Conservation (phyloP, 768 basidiomycete genomes). For the Harrya chromipes region DNA sequence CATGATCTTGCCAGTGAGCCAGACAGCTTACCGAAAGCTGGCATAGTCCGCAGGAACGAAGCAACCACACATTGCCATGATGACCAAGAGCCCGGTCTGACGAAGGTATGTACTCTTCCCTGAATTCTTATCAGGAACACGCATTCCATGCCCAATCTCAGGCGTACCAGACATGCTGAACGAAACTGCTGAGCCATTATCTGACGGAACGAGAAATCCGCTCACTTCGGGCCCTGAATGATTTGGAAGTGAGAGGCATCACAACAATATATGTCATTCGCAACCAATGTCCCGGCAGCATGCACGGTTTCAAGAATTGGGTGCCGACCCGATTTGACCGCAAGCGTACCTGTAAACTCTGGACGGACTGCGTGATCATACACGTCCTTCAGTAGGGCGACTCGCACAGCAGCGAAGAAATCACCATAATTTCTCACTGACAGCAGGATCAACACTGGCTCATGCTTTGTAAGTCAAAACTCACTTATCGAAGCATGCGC, state of each 20-base stretch:
- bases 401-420: not conserved
- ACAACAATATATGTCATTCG: conserved; percentile 90
- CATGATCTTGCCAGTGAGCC: not conserved
- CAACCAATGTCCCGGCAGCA: conserved; percentile 64
- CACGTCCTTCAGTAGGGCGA: not conserved
- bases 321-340: conserved; percentile 86
- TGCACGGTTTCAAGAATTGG: conserved; percentile 80
- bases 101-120: conserved; percentile 94
- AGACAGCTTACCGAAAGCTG: conserved; percentile 61
- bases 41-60: conserved; percentile 95
- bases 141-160: not conserved
- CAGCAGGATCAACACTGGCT: not conserved
- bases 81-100: conserved; percentile 76
- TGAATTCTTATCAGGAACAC: conserved; percentile 15
- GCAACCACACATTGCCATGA: conserved; percentile 89
- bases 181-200: not conserved
- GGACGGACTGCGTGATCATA: conserved; percentile 62
- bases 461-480: conserved; percentile 21
- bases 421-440: conserved; percentile 52
- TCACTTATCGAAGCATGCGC: conserved; percentile 78
- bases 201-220: conserved; percentile 5
- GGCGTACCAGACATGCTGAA: conserved; percentile 57
- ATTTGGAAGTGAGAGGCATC: conserved; percentile 86
- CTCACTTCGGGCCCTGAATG: conserved; percentile 87
- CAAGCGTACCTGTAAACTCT: conserved; percentile 86